These are phyloP conservation scores for Davidsoniella eucalypti DNA, from an alignment of 2,329 filamentous ascomycete species.

Conservation along the genomic window DNA sequence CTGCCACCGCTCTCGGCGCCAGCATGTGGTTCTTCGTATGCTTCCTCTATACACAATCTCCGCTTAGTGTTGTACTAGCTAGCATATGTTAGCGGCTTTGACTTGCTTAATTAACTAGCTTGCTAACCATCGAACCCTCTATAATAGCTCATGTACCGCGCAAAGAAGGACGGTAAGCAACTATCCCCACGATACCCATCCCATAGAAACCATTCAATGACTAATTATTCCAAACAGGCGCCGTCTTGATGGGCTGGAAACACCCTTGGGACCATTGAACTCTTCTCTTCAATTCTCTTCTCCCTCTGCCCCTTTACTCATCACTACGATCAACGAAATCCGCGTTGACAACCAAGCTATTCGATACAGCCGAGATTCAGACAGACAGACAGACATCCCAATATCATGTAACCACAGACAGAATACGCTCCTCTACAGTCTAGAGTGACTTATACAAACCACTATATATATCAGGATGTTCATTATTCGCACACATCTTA, in stretches of 20 bases:
- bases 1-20: constrained; percentile 73
- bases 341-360: not conserved
- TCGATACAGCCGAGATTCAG: not conserved
- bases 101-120: no score
- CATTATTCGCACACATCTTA: no score
- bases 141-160: constrained; percentile 75
- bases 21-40: constrained; percentile 99
- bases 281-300: not conserved
- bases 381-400: constrained; percentile 2
- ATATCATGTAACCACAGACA: not conserved
- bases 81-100: no score
- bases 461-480: not conserved
- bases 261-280: constrained; percentile 88
- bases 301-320: not conserved
- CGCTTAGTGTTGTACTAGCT: no score
- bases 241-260: constrained; percentile 79
- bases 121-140: not conserved
- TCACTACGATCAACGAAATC: not conserved
- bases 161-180: constrained; percentile 71
- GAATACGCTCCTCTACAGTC: not conserved
- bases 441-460: not conserved
- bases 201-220: not conserved
- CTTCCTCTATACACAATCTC: no score
- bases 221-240: constrained; percentile 26
- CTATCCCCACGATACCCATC: not conserved